phyloP scores from a whole-genome alignment of 495 filamentous ascomycete genomes.

The Penicillium pulvis region DNA sequence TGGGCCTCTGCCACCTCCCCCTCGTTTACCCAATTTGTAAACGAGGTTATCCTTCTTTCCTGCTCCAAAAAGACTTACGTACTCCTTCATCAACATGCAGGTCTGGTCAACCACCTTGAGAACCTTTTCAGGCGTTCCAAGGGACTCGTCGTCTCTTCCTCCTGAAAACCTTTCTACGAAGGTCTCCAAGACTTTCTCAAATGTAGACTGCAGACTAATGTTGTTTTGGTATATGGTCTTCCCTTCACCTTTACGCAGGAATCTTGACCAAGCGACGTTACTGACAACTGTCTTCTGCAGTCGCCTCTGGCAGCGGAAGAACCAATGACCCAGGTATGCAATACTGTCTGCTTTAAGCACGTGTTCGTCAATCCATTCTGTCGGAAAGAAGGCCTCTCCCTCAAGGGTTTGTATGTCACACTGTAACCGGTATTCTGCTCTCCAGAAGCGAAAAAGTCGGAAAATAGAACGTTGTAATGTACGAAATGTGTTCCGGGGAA shows the following conservation, averaged over 20 bases:
- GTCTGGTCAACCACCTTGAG: not conserved
- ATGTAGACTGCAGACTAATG: not conserved
- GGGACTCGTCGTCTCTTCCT: not conserved
- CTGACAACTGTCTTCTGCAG: not conserved
- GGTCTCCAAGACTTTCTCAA: not conserved
- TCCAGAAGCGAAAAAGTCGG: too few relatives aligned
- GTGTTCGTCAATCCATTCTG: too few relatives aligned
- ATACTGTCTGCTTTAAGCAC: too few relatives aligned
- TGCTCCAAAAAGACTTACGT: not conserved
- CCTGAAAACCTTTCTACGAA: not conserved
- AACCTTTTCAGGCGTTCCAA: not conserved
- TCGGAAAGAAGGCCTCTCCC: too few relatives aligned
- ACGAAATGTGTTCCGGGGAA: too few relatives aligned
- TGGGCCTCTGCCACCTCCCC: not conserved
- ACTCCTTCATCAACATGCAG: not conserved
- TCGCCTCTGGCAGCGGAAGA: not conserved
- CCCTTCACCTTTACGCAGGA: not conserved
- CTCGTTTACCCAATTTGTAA: not conserved
- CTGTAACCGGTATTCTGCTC: too few relatives aligned
- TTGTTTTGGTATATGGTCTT: not conserved
- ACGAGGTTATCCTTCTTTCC: not conserved
- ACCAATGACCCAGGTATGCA: too few relatives aligned
- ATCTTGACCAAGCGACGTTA: not conserved
- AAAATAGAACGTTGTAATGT: too few relatives aligned
- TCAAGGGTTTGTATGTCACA: too few relatives aligned